Conservation (phyloP, 2,329 filamentous ascomycete genomes). For the Penicillium sp. region DNA sequence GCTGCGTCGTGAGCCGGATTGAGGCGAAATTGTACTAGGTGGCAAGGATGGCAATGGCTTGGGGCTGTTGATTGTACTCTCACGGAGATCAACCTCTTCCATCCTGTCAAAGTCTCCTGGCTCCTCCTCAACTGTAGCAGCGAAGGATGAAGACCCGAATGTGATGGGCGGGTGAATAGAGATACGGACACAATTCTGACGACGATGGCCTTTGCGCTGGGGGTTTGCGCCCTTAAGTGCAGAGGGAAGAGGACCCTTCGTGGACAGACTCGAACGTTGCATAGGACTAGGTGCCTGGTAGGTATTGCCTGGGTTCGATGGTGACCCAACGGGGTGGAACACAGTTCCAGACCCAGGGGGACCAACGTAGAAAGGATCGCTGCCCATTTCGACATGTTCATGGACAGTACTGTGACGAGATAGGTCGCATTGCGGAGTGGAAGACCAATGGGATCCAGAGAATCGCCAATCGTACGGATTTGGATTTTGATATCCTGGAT, state of each 20-base stretch:
- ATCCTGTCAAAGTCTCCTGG: conserved; percentile 35
- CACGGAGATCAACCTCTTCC: conserved; percentile 29
- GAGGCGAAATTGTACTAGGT: conserved; percentile 15
- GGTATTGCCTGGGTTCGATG: conserved; percentile 17
- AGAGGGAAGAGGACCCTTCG: conserved; percentile 27
- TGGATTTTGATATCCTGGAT: conserved; percentile 3
- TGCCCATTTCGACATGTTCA: conserved; percentile 19
- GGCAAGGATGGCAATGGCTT: conserved; percentile 8
- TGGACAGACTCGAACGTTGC: conserved; percentile 22
- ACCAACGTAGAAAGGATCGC: conserved; percentile 30
- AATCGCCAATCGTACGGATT: conserved; percentile 10
- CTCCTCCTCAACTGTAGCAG: conserved; percentile 35
- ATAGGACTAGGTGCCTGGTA: conserved; percentile 22
- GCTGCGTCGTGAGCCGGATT: conserved; percentile 11
- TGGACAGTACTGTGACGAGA: conserved; percentile 25
- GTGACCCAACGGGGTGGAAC: conserved; percentile 17
- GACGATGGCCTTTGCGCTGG: conserved; percentile 39
- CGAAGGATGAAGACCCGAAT: conserved; percentile 33
- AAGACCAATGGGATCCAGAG: conserved; percentile 15
- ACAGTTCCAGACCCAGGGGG: conserved; percentile 18
- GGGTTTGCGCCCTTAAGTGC: conserved; percentile 34
- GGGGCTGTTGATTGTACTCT: conserved; percentile 22
- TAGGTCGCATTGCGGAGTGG: conserved; percentile 25
- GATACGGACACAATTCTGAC: conserved; percentile 45
- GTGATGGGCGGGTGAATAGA: conserved; percentile 38